Evolutionary conservation across 75 land plant species (phyloP).

Genomic region (Selaginella tamariscina): DNA sequence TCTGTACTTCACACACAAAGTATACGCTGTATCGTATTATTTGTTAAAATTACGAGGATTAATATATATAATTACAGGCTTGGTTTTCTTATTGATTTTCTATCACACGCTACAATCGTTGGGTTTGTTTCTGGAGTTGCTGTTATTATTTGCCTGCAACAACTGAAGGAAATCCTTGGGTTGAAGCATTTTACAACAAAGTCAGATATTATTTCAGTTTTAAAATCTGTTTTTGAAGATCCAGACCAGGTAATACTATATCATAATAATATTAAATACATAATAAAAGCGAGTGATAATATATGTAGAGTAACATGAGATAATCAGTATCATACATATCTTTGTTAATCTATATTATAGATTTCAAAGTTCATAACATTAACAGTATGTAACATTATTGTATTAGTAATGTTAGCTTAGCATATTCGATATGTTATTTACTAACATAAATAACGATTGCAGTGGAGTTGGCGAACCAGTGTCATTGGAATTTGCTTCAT

Average conservation of each 20-base stretch:
- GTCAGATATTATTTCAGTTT: constrained; percentile 6
- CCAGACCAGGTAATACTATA: constrained; percentile 5
- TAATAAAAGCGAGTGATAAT: too few species aligned
- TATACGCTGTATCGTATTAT: too few species aligned
- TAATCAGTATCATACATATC: too few species aligned
- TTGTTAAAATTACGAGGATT: too few species aligned
- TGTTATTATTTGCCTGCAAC: constrained; percentile 6
- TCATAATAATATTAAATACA: too few species aligned
- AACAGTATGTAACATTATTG: too few species aligned
- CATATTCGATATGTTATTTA: too few species aligned
- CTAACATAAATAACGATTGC: background rate
- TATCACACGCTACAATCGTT: constrained; percentile 3
- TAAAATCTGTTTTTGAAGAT: background rate
- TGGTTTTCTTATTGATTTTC: constrained; percentile 2
- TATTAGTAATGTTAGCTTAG: too few species aligned
- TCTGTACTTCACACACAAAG: too few species aligned
- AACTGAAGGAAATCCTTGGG: constrained; percentile 3
- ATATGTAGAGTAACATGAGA: too few species aligned
- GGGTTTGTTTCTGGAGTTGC: constrained; percentile 9
- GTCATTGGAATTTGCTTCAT: constrained; percentile 13
- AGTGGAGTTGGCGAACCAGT: constrained; percentile 6
- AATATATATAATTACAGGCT: constrained; percentile 3
- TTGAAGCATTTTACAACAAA: constrained; percentile 5
- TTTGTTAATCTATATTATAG: too few species aligned
- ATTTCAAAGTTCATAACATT: too few species aligned